Percentiles rank a stretch among this genome's conserved stretches.
Conservation (phyloP, 2,329 filamentous ascomycete species). For the Didymella keratinophila region DNA sequence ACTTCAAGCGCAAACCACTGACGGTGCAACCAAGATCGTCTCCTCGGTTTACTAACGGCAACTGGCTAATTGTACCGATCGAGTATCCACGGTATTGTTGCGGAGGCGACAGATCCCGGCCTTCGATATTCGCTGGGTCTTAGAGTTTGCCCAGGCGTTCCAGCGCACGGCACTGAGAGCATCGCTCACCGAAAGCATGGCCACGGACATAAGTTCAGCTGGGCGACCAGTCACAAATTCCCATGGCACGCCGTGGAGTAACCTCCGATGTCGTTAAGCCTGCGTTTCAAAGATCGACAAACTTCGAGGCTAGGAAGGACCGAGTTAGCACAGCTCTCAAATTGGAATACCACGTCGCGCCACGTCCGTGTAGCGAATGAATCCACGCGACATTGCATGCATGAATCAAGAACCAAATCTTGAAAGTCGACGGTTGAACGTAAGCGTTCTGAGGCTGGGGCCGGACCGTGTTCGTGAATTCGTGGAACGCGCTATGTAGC, state of each 20-base stretch:
- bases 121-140: neutral
- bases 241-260: neutral
- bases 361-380: constrained; percentile 16
- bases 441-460: constrained; percentile 3
- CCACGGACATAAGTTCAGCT: neutral
- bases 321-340: constrained; percentile 1
- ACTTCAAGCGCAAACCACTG: neutral
- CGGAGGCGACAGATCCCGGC: neutral
- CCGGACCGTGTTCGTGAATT: constrained; percentile 4
- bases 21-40: neutral
- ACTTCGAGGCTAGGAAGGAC: constrained; percentile 6
- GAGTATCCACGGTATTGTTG: neutral
- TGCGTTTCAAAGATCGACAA: constrained; percentile 12
- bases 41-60: neutral
- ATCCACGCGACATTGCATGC: constrained; percentile 3
- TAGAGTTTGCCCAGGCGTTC: neutral
- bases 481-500: constrained; percentile 6
- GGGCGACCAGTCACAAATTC: neutral
- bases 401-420: constrained; percentile 20
- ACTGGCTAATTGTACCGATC: neutral
- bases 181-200: neutral
- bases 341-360: neutral
- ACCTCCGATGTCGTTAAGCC: neutral
- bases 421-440: neutral
- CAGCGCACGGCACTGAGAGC: neutral